Conservation (phyloP, 1,284 basidiomycete species). For the Neonothopanus nambi region DNA sequence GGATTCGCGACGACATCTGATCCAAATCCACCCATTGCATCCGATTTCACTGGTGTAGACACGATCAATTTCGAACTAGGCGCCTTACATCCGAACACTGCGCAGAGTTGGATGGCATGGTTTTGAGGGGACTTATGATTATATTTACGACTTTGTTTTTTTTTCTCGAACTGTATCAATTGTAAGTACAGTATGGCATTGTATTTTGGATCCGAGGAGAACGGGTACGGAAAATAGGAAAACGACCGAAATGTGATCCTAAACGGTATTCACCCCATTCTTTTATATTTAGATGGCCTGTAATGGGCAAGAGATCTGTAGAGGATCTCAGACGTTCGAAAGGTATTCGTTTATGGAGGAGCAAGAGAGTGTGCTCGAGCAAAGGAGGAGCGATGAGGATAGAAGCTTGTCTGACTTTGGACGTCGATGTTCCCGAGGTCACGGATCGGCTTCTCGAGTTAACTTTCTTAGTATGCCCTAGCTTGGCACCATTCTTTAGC, state of each 20-base stretch:
- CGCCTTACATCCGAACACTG: slow-evolving; percentile 38
- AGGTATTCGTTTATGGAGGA: background rate
- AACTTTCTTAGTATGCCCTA: slow-evolving; percentile 12
- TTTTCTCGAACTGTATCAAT: background rate
- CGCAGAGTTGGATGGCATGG: slow-evolving; percentile 47
- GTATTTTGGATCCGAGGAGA: too few relatives aligned
- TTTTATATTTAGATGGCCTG: background rate
- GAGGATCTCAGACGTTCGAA: background rate
- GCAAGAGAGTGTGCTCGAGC: too few relatives aligned
- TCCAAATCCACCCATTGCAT: background rate
- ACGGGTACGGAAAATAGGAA: too few relatives aligned
- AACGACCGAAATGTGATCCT: too few relatives aligned
- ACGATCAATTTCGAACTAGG: slow-evolving; percentile 47
- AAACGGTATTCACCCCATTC: too few relatives aligned
- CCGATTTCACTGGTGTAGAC: slow-evolving; percentile 29
- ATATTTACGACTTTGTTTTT: background rate
- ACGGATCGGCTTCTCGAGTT: slow-evolving; percentile 16
- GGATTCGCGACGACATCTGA: slow-evolving; percentile 7
- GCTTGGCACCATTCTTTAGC: slow-evolving; percentile 15
- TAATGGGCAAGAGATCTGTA: slow-evolving; percentile 2
- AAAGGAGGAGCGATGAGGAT: background rate
- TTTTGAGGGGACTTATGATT: slow-evolving; percentile 28
- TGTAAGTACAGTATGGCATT: too few relatives aligned
- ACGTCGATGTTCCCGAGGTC: slow-evolving; percentile 9
- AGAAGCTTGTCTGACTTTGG: slow-evolving; percentile 14